Evolutionary conservation across 1,139 yeast species (phyloP), one percentile per base, ranked within the genome.

Genomic region (Protomyces macrosporus): DNA sequence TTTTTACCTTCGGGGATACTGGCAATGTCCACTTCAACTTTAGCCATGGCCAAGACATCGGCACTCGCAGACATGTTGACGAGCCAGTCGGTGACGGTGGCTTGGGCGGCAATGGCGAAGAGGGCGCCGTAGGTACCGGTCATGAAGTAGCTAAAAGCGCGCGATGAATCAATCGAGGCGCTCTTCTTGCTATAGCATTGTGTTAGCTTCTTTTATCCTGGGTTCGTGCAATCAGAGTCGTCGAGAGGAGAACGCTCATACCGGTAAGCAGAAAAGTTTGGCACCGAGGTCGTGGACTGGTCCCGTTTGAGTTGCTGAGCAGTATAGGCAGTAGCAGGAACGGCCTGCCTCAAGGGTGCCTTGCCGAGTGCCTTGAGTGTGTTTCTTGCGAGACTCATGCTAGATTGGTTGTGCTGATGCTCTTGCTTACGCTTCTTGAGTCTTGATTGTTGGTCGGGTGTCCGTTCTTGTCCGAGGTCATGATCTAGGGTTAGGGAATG

Each of bases 31-130:
- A 95, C 97, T 82, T 95, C 98, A 72, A 91, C 97, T 82, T 95
- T 95, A 72, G 99, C 98, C 96, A 95, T 86, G 68, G 98, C 98
- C 80, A 95, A 84, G 68, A 95, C 96, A 82, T 95, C 99, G 70
- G 98, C 97, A 67, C 98, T 91, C 56, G 99, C 99, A 71, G 97
- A 85, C 93, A 91, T 86, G 70, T 97, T 84, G 67, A 90, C 82
- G 73, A 95, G 83, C 81, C 95, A 95, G 68, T 96, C 85, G 6
- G 65, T 55, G 63, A 95, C 98, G 65, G 98, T 91, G 65, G 97
- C 90, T 79, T 95, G 90, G 74, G 98, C 98, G 73, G 96, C 97
- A 65, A 95, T 97, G 66, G 99, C 97, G 60, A 90, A 82, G 71
- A 93, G 81, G 72, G 93, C 81, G 75, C 99, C 99, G 78, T 93